Evolutionary conservation across 2,329 filamentous ascomycete species (phyloP), one percentile per base, ranked within the genome.

Genomic region (Aspergillus alliaceus): DNA sequence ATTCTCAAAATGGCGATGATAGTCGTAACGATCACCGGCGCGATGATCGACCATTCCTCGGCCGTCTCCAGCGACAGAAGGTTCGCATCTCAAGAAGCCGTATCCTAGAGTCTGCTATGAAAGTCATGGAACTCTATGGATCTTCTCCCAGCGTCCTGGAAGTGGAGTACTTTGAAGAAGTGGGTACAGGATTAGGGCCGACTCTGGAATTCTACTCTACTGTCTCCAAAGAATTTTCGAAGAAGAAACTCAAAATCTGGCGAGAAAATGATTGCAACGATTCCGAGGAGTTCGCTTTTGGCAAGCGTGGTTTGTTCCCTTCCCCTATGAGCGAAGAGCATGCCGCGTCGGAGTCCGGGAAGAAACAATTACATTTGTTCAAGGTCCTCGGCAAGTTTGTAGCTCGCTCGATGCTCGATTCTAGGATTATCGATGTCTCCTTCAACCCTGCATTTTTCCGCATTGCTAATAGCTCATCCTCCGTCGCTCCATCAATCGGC

Each of bases 361-460:
- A 93, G 76, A 90, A 91, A 65, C 88, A 96, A 39, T 79, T 97
- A 32, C 88, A 95, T 66, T 79, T 96, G 18, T 99, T 96, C 80
- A 96, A 89, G 74, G 89, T 93, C 70, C 87, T 99, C 22, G 95
- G 95, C 66, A 98, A 97, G 71, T 99, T 99, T 72, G 93, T 98
- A 48, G 95, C 96, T 29, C 87, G 95, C 51, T 97, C 95, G 0
- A 98, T 99, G 95, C 88, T 99, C 53, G 95, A 99, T 72, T 97
- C 93, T 1, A 86, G 95, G 53, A 98, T 99, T 71, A 97, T 99
- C 65, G 95, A 99, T 68, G 87, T 99, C 64, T 95, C 93, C 55
- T 95, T 99, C 77, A 99, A 97, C 71, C 90, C 95, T 1, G 96
- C 92, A 6, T 97, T 99, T 79, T 99, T 99, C 86, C 90, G 93